These are phyloP conservation scores for Phaseolus coccineus DNA, from an alignment of 331 rosid genomes.

Conservation along the genomic window DNA sequence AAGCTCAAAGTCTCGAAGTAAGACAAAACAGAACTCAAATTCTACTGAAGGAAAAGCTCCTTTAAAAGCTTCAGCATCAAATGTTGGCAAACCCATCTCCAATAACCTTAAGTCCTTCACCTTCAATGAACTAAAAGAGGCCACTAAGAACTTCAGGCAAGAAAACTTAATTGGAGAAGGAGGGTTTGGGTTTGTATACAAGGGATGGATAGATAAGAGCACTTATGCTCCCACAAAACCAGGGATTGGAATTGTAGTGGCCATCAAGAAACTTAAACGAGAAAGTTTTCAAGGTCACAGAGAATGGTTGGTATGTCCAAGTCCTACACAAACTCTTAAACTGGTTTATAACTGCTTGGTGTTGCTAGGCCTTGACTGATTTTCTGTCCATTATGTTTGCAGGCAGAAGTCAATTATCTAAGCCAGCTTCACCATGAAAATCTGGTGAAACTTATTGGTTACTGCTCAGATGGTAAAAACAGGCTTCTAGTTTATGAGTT, in stretches of 20 bases:
- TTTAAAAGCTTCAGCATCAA: slow-evolving; percentile 42
- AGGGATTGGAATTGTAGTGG: slow-evolving; percentile 89
- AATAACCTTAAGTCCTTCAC: slow-evolving; percentile 66
- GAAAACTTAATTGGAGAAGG: slow-evolving; percentile 90
- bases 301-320: slow-evolving; percentile 92
- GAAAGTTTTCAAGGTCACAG: slow-evolving; percentile 97
- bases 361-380: slow-evolving; percentile 30
- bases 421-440: slow-evolving; percentile 90
- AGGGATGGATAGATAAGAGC: slow-evolving; percentile 90
- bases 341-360: slow-evolving; percentile 14
- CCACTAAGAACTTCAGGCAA: slow-evolving; percentile 77
- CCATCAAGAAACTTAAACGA: slow-evolving; percentile 85
- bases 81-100: slow-evolving; percentile 47
- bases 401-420: slow-evolving; percentile 95
- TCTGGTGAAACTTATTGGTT: slow-evolving; percentile 91
- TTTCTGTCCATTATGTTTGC: slow-evolving; percentile 40
- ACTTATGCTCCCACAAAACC: slow-evolving; percentile 81
- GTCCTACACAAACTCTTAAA: slow-evolving; percentile 27
- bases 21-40: slow-evolving; percentile 50
- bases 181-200: slow-evolving; percentile 91
- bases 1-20: slow-evolving; percentile 46
- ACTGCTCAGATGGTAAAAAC: slow-evolving; percentile 75
- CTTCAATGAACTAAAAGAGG: slow-evolving; percentile 77
- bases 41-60: slow-evolving; percentile 31
- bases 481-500: slow-evolving; percentile 94